Base-by-base conservation (phyloP, 2,329 filamentous ascomycete genomes). In the Diaporthe ilicicola region DNA sequence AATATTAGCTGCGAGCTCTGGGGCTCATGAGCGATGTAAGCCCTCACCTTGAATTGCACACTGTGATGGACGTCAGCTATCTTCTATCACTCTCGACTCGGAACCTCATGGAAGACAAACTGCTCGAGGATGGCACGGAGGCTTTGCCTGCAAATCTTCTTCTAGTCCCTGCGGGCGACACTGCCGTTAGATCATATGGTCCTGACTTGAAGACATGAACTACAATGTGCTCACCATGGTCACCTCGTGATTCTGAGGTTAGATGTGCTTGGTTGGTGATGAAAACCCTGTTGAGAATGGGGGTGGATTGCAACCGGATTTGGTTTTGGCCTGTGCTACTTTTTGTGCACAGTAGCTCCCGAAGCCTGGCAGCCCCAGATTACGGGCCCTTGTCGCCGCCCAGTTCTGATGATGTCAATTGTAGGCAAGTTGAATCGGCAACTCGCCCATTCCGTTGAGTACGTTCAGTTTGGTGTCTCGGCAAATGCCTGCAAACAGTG, bases 41-140 rank as follows among this genome's bases (percentile, higher is more conserved):
- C 29, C 53, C 75, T 77, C 81, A 96, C 95, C 89, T 89, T 98
- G 95, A 72, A 98, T 97, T 10, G 93, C 94, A 82, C 95, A 98
- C 92, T 94, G 73, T 3, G 39, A 46, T 17, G 54, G 22, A 55
- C 17, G 19, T 56, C 19, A 32, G 69, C 70, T 27, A 66, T 51
- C 12, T 37, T 32, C 34, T 19, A 34, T 15, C 7, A 7, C 4
- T 44, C 32, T 8, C 12, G 9, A 19, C 3, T 34, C 8, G 44
- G 67, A 69, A 2, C 48, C 32, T 72, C 50, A 54, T 55, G 32
- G 39, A 48, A 24, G 50, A 87, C 91, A 81, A 83, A 94, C 92
- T 73, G 95, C 95, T 78, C 92, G 89, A 70, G 94, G 89, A 84
- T 97, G 94, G 78, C 95, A 98, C 29, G 95, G 92, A 73, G 94